A percentile compares a stretch with the other conserved stretches of the same genome.
Conservation (phyloP, 1,139 yeast genomes). For the Protomyces inundatus region DNA sequence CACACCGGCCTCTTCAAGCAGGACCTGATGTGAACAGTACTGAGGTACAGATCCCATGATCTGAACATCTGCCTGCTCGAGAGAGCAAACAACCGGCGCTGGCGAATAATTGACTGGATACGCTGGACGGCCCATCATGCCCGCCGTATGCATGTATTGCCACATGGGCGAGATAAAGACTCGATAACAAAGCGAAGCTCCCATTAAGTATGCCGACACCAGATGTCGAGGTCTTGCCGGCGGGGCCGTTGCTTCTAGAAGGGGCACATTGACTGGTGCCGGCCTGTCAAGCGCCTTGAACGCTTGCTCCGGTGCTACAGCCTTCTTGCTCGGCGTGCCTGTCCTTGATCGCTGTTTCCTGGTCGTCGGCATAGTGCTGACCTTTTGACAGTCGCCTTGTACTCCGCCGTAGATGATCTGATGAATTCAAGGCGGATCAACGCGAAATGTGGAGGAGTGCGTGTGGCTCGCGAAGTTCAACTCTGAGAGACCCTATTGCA, state of each 20-base stretch:
- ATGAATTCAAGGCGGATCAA: too few relatives aligned
- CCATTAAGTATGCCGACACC: background rate
- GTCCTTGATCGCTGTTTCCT: background rate
- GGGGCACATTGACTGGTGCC: background rate
- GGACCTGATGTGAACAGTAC: constrained; percentile 16
- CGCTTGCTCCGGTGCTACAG: background rate
- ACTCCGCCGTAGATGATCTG: too few relatives aligned
- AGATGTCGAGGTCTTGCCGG: background rate
- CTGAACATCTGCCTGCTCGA: background rate
- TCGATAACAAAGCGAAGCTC: constrained; percentile 4
- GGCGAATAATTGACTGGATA: constrained; percentile 11
- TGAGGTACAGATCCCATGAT: constrained; percentile 5
- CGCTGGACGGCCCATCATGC: constrained; percentile 5
- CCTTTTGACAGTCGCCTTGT: too few relatives aligned
- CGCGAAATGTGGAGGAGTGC: too few relatives aligned
- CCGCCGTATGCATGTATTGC: background rate
- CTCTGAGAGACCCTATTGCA: too few relatives aligned
- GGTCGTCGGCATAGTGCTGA: background rate
- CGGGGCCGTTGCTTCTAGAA: constrained; percentile 1
- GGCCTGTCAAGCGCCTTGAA: background rate
- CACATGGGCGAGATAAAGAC: constrained; percentile 1
- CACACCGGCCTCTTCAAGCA: constrained; percentile 2
- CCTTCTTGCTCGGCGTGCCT: background rate
- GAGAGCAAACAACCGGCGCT: constrained; percentile 7
- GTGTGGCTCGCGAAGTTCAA: too few relatives aligned